A percentile compares a stretch with the other conserved stretches of the same genome.
Evolutionary conservation across 441 rosid genomes (phyloP).

Genomic region (Metrosideros polymorpha): DNA sequence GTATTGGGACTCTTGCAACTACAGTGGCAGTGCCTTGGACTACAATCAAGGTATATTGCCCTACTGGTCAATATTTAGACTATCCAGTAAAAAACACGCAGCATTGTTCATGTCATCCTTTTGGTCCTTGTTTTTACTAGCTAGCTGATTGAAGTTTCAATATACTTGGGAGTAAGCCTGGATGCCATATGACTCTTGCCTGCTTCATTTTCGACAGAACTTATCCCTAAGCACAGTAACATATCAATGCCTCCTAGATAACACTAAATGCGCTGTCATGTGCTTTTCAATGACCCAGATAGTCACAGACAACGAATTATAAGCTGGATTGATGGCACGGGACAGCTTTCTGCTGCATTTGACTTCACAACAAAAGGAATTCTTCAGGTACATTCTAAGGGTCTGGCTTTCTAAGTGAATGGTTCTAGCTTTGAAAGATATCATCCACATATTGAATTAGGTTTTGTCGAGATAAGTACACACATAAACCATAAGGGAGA

Average conservation of each 20-base stretch:
- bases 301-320: slow-evolving; percentile 75
- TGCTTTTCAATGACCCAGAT: slow-evolving; percentile 29
- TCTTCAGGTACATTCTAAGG: slow-evolving; percentile 51
- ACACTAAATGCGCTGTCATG: background rate
- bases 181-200: background rate
- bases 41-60: slow-evolving; percentile 64
- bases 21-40: slow-evolving; percentile 48
- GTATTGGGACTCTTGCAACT: slow-evolving; percentile 92
- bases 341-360: slow-evolving; percentile 79
- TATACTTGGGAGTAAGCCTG: background rate
- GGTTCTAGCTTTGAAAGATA: background rate
- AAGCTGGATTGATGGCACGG: slow-evolving; percentile 76
- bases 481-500: background rate
- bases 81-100: background rate
- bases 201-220: background rate
- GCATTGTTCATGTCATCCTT: background rate
- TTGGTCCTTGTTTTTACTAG: background rate
- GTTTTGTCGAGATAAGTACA: background rate
- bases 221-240: background rate
- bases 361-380: slow-evolving; percentile 95
- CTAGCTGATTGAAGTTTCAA: background rate
- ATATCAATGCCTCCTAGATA: background rate
- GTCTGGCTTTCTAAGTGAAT: background rate
- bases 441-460: background rate
- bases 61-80: background rate